These are phyloP conservation scores for Quercus rubra DNA, from an alignment of 306 rosid genomes.

Conservation along the genomic window DNA sequence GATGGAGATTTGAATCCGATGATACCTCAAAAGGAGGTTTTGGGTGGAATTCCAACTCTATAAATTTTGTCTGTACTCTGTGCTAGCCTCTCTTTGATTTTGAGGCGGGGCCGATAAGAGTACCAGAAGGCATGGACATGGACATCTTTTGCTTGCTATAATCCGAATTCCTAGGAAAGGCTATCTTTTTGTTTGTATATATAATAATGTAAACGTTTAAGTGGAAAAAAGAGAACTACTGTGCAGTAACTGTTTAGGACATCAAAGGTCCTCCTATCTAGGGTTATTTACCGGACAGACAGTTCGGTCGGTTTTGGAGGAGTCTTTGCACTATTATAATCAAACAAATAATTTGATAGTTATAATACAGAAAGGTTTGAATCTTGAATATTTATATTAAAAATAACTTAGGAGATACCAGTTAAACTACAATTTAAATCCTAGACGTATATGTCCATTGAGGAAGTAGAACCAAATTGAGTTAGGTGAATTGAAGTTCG, in stretches of 20 bases:
- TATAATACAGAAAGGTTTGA: no score
- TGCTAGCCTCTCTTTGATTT: constrained; percentile 7
- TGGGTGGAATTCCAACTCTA: constrained; percentile 66
- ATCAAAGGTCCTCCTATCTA: no score
- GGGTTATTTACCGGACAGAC: no score
- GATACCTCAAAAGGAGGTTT: constrained; percentile 2
- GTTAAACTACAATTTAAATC: no score
- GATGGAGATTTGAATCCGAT: not conserved
- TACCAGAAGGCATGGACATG: constrained; percentile 9
- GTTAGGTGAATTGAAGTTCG: no score
- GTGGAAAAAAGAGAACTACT: not conserved
- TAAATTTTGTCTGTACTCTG: constrained; percentile 28
- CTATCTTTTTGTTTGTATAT: not conserved
- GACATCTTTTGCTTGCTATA: not conserved
- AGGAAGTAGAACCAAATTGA: no score
- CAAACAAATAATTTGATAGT: no score
- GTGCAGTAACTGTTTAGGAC: not conserved
- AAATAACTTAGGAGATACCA: no score
- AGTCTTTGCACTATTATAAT: no score
- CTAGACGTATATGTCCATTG: no score
- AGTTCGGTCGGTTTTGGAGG: no score
- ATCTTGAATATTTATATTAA: fast-evolving
- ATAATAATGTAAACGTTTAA: not conserved
- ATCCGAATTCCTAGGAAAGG: not conserved
- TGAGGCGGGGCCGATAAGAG: not conserved